Evolutionary conservation across 805 yeast genomes (phyloP).

Genomic region (Deakozyma indianensis): DNA sequence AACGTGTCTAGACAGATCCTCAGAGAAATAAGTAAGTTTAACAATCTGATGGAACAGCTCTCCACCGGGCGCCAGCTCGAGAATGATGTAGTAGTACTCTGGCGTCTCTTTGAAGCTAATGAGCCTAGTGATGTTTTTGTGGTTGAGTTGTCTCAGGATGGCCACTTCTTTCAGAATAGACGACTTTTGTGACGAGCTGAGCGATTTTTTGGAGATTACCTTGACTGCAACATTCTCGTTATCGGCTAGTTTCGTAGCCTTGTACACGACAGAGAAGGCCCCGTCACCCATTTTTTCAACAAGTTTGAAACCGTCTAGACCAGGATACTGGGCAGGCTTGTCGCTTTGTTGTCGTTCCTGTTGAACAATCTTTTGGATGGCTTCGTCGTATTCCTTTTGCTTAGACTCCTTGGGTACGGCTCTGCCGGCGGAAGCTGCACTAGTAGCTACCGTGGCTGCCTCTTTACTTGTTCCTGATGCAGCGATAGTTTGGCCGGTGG

Average conservation of each 20-base stretch:
- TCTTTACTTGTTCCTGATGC: constrained; percentile 1
- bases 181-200: constrained; percentile 23
- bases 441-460: constrained; percentile 3
- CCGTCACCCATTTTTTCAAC: constrained; percentile 45
- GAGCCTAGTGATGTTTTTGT: constrained; percentile 46
- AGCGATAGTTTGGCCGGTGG: constrained; percentile 3
- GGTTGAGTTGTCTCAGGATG: constrained; percentile 52
- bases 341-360: constrained; percentile 22
- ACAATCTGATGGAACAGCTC: constrained; percentile 72
- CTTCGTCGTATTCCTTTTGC: constrained; percentile 20
- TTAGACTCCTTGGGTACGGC: constrained; percentile 5
- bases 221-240: constrained; percentile 54
- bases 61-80: constrained; percentile 65
- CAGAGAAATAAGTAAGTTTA: constrained; percentile 61
- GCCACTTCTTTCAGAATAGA: constrained; percentile 53
- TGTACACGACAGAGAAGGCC: constrained; percentile 78
- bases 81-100: constrained; percentile 42
- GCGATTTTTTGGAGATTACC: constrained; percentile 47
- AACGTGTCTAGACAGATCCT: constrained; percentile 57
- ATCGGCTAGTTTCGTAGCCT: constrained; percentile 37
- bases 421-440: neutral
- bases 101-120: constrained; percentile 37
- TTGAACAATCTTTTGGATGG: constrained; percentile 25
- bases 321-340: constrained; percentile 24
- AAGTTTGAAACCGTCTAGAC: constrained; percentile 23